Conservation (phyloP, 176 grass and related monocot species). For the Ampelocalamus luodianensis region DNA sequence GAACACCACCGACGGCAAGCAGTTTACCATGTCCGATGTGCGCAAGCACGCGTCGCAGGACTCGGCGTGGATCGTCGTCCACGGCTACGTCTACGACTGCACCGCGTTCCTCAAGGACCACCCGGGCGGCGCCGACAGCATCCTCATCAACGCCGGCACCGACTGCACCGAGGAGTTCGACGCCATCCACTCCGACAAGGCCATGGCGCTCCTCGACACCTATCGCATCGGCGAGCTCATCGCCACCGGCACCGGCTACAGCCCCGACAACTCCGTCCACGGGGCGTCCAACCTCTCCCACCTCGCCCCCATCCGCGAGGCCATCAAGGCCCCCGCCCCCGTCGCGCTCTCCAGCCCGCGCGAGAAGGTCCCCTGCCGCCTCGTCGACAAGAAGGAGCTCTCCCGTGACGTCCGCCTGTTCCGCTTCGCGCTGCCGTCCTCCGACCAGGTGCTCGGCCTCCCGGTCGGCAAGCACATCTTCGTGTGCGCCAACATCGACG, state of each 20-base stretch:
- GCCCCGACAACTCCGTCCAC: conserved; percentile 65
- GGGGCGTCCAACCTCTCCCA: conserved; percentile 46
- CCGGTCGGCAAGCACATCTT: conserved; percentile 95
- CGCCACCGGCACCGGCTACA: conserved; percentile 69
- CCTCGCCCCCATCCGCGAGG: conserved; percentile 73
- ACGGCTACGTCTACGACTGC: conserved; percentile 93
- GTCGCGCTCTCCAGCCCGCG: conserved; percentile 72
- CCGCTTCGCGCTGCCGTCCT: conserved; percentile 68
- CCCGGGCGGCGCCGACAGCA: conserved; percentile 89
- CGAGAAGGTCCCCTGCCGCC: conserved; percentile 69
- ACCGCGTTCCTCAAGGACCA: conserved; percentile 84
- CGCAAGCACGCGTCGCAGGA: conserved; percentile 65
- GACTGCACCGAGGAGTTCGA: conserved; percentile 99
- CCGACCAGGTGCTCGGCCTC: conserved; percentile 73
- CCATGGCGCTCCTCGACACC: conserved; percentile 75
- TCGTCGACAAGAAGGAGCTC: conserved; percentile 65
- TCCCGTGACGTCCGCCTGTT: conserved; percentile 83
- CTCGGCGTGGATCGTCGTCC: conserved; percentile 88
- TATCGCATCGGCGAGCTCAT: conserved; percentile 87
- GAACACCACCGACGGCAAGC: conserved; percentile 49
- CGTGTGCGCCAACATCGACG: conserved; percentile 69
- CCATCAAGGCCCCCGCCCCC: conserved; percentile 24
- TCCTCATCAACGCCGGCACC: conserved; percentile 90
- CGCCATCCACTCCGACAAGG: conserved; percentile 93
- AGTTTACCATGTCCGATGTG: conserved; percentile 82